Conservation (phyloP, 2,329 filamentous ascomycete species). For the Cucurbitaria berberidis region DNA sequence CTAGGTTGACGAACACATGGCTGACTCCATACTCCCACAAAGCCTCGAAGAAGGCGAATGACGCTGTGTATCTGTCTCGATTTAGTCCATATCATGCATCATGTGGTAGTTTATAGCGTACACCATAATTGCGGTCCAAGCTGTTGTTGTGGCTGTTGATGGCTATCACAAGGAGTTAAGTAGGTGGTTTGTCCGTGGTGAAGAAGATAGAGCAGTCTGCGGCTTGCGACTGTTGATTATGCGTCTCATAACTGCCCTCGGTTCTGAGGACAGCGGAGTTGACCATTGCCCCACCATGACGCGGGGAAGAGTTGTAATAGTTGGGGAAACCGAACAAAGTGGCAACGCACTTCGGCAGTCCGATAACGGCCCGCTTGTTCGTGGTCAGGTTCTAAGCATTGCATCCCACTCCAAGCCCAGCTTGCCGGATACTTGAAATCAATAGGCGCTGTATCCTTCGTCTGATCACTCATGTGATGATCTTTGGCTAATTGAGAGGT, state of each 20-base stretch:
- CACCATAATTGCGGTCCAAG: background rate
- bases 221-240: background rate
- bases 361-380: background rate
- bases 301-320: constrained; percentile 25
- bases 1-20: constrained; percentile 68
- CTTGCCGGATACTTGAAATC: background rate
- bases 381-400: background rate
- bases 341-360: background rate
- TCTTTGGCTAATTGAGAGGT: background rate
- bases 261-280: background rate
- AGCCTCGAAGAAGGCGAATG: constrained; percentile 82
- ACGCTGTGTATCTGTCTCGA: constrained; percentile 68
- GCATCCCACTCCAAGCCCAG: background rate
- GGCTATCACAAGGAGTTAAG: background rate
- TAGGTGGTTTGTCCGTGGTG: background rate
- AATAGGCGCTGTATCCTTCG: too few species aligned
- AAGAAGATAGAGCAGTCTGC: background rate
- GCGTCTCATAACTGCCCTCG: constrained; percentile 5
- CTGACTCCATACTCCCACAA: constrained; percentile 66
- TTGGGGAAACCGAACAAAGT: too few species aligned
- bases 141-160: background rate
- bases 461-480: too few species aligned
- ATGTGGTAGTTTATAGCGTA: background rate
- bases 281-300: constrained; percentile 21
- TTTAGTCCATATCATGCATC: background rate